phyloP scores from a whole-genome alignment of 805 yeast genomes.

The Jamesozyma lodderae region DNA sequence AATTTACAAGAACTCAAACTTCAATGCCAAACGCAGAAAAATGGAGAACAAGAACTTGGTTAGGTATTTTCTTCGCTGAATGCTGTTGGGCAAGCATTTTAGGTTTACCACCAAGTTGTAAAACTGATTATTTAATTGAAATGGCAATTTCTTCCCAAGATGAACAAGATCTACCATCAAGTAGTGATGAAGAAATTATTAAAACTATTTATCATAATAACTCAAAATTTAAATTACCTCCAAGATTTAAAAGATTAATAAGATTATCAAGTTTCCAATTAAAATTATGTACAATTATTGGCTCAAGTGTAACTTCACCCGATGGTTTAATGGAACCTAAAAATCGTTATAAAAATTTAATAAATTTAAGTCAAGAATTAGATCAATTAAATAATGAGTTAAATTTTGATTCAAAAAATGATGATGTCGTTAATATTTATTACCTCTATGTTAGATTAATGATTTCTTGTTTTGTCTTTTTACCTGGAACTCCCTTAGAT shows the following conservation, averaged over 20 bases:
- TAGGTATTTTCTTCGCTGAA: constrained; percentile 78
- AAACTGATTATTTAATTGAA: constrained; percentile 74
- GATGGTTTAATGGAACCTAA: constrained; percentile 84
- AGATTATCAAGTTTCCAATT: constrained; percentile 75
- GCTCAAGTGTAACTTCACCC: constrained; percentile 72
- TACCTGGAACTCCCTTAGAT: constrained; percentile 82
- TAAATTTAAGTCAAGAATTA: constrained; percentile 70
- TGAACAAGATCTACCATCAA: constrained; percentile 7
- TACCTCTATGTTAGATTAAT: constrained; percentile 69
- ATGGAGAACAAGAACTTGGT: constrained; percentile 92
- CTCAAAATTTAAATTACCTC: constrained; percentile 40
- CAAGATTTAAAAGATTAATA: constrained; percentile 60
- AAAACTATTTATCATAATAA: neutral
- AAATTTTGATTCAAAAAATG: constrained; percentile 43
- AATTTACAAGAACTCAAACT: constrained; percentile 83
- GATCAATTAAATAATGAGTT: constrained; percentile 61
- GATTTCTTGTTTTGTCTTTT: constrained; percentile 81
- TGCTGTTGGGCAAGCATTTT: constrained; percentile 84
- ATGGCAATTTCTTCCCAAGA: constrained; percentile 58
- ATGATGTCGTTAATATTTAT: constrained; percentile 64
- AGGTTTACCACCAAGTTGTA: constrained; percentile 82
- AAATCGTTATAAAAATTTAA: constrained; percentile 70
- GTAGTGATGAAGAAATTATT: neutral
- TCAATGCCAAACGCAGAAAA: constrained; percentile 82
- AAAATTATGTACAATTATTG: constrained; percentile 76